Conservation (phyloP, 805 yeast species). For the Candida tallmaniae region DNA sequence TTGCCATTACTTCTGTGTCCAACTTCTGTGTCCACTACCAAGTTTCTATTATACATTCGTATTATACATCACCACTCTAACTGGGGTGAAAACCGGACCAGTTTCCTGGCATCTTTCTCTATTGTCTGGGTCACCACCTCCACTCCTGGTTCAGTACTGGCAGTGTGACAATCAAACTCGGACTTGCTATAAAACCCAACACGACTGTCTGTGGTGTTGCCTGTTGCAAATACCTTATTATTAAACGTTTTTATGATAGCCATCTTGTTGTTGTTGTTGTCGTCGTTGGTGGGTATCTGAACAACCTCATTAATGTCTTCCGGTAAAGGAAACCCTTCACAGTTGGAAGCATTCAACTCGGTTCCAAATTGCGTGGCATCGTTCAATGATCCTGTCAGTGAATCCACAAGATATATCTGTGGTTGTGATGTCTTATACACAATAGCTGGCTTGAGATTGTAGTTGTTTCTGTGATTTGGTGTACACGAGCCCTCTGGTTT, state of each 20-base stretch:
- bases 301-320: constrained; percentile 53
- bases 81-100: too few relatives aligned
- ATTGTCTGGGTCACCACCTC: constrained; percentile 16
- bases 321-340: constrained; percentile 61
- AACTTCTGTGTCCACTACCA: too few relatives aligned
- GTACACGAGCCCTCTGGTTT: constrained; percentile 33
- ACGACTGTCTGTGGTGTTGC: constrained; percentile 1
- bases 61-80: too few relatives aligned
- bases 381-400: constrained; percentile 53
- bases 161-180: constrained; percentile 23
- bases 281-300: constrained; percentile 49
- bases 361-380: constrained; percentile 71
- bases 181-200: constrained; percentile 28
- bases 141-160: constrained; percentile 17
- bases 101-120: too few relatives aligned
- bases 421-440: constrained; percentile 15
- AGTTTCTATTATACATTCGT: too few relatives aligned
- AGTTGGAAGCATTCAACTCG: constrained; percentile 57
- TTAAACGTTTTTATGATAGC: constrained; percentile 38
- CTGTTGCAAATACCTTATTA: constrained; percentile 10
- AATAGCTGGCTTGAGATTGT: constrained; percentile 30
- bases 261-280: constrained; percentile 22
- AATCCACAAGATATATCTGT: constrained; percentile 50
- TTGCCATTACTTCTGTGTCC: too few relatives aligned
- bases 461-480: constrained; percentile 30